phyloP scores from a whole-genome alignment of 345 rosid species.

The Euphorbia lathyris region DNA sequence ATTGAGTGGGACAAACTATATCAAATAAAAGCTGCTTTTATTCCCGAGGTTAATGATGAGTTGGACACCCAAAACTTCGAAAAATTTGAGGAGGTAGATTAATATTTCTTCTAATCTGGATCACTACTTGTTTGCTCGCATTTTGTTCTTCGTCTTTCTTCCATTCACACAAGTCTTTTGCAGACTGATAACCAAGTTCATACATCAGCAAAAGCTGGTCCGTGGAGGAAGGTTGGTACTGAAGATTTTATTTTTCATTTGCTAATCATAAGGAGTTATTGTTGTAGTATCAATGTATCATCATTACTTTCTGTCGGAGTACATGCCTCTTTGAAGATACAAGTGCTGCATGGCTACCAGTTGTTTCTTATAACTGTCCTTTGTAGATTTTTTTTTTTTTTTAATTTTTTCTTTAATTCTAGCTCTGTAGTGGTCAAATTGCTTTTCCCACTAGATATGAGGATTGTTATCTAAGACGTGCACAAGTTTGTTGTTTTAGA shows the following conservation, averaged over 20 bases:
- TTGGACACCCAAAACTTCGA: constrained; percentile 67
- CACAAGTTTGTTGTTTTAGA: background rate
- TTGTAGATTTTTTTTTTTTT: too few relatives aligned
- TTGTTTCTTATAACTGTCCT: background rate
- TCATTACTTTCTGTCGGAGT: background rate
- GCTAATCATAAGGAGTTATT: background rate
- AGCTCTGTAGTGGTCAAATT: background rate
- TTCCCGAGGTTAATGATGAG: constrained; percentile 59
- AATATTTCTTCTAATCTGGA: background rate
- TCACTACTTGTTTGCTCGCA: background rate
- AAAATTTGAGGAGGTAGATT: constrained; percentile 62
- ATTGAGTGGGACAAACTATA: constrained; percentile 59
- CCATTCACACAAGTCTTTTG: constrained; percentile 5
- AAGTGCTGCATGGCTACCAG: background rate
- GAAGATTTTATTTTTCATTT: background rate
- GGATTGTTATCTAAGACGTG: background rate
- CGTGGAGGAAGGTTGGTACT: constrained; percentile 37
- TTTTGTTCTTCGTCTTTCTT: constrained; percentile 4
- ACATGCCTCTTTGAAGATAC: background rate
- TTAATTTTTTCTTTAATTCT: background rate
- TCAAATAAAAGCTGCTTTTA: constrained; percentile 58
- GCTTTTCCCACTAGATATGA: background rate
- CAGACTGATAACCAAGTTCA: constrained; percentile 29
- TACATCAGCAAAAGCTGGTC: constrained; percentile 30
- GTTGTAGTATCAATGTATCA: constrained; percentile 3